Evolutionary conservation across 441 rosid species (phyloP).

Genomic region (Adansonia grandidieri): DNA sequence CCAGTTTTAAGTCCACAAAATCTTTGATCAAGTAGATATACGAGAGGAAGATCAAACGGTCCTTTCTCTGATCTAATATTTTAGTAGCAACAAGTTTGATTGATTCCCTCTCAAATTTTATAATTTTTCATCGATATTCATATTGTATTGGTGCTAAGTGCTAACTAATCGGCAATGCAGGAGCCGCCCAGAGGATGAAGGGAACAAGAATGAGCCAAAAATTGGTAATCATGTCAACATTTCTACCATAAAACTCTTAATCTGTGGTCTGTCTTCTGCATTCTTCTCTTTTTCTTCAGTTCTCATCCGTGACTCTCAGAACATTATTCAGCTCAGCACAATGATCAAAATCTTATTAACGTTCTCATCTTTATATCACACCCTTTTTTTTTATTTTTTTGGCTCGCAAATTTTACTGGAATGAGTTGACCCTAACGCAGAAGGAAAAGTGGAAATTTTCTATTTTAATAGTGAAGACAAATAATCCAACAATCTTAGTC

Average conservation of each 20-base stretch:
- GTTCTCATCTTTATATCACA: neutral
- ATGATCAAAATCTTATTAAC: neutral
- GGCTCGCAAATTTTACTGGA: neutral
- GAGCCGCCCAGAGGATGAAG: neutral
- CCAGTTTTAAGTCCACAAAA: neutral
- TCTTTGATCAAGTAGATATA: neutral
- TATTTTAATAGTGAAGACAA: neutral
- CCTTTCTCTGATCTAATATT: neutral
- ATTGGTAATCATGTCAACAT: constrained; percentile 5
- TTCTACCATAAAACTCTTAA: neutral
- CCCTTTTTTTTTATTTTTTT: neutral
- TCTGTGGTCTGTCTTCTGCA: neutral
- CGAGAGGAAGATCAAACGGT: neutral
- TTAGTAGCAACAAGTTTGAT: neutral
- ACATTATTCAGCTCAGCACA: neutral
- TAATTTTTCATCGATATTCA: neutral
- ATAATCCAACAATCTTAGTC: neutral
- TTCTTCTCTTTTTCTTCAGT: no score
- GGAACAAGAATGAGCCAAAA: neutral
- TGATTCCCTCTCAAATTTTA: neutral
- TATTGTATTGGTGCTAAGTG: no score
- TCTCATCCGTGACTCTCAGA: neutral
- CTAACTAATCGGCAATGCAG: neutral
- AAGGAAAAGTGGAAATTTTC: neutral
- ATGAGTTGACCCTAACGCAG: neutral